phyloP scores from a whole-genome alignment of 2,329 filamentous ascomycete species.

The Ilyonectria sp. region DNA sequence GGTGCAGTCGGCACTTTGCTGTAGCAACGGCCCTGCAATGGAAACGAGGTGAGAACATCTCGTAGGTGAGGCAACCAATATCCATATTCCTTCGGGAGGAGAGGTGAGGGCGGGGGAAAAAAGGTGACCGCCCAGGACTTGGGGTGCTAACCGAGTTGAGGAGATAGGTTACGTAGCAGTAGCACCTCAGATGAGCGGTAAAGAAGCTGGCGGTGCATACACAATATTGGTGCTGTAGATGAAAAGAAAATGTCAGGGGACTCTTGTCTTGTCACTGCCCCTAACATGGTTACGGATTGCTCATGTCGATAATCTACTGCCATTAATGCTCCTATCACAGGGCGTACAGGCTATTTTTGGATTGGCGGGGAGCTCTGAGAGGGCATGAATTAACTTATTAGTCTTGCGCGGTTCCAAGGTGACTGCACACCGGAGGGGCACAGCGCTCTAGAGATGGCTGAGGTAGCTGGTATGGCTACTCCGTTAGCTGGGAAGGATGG shows the following conservation, averaged over 20 bases:
- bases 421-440: background rate
- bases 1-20: slow-evolving; percentile 40
- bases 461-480: too few relatives aligned
- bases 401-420: background rate
- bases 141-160: slow-evolving; percentile 24
- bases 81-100: background rate
- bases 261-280: slow-evolving; percentile 19
- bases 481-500: background rate
- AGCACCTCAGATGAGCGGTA: slow-evolving; percentile 25
- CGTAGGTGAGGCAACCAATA: background rate
- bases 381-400: background rate
- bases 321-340: slow-evolving; percentile 8
- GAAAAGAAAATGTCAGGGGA: background rate
- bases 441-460: background rate
- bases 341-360: slow-evolving; percentile 7
- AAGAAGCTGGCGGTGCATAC: slow-evolving; percentile 13
- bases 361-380: background rate
- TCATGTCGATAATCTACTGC: slow-evolving; percentile 12
- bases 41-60: slow-evolving; percentile 26
- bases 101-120: slow-evolving; percentile 10
- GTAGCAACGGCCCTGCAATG: slow-evolving; percentile 22
- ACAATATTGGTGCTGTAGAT: slow-evolving; percentile 2
- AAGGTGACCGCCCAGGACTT: slow-evolving; percentile 24
- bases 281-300: slow-evolving; percentile 5
- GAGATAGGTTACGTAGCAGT: slow-evolving; percentile 15